phyloP scores from a whole-genome alignment of 441 rosid species.

The Manihot esculenta region DNA sequence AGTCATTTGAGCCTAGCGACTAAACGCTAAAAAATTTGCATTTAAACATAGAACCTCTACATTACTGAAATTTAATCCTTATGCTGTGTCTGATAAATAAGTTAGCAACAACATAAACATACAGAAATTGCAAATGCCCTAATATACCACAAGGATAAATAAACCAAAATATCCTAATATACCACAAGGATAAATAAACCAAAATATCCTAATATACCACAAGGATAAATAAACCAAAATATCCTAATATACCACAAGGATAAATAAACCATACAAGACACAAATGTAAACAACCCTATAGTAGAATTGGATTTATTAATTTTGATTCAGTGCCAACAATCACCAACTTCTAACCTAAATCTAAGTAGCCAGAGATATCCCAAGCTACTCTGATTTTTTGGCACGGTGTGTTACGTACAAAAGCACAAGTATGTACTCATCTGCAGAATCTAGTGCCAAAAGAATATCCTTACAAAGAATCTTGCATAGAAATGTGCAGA shows the following conservation, averaged over 20 bases:
- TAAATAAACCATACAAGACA: too few species aligned
- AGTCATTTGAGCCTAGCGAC: too few species aligned
- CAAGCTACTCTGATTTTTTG: not conserved
- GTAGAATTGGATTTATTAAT: not conserved
- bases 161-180: too few species aligned
- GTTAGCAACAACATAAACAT: not conserved
- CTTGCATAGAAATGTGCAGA: not conserved
- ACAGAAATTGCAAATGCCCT: not conserved
- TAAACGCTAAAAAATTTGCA: not conserved
- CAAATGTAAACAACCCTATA: not conserved
- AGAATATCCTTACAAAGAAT: not conserved
- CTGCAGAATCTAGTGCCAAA: conserved; percentile 1
- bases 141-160: too few species aligned
- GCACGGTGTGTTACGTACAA: not conserved
- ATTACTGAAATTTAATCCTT: not conserved
- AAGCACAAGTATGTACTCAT: not conserved
- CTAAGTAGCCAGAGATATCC: not conserved
- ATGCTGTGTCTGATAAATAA: not conserved
- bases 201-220: too few species aligned
- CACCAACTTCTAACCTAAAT: not conserved
- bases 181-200: too few species aligned
- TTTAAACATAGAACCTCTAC: not conserved
- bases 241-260: too few species aligned
- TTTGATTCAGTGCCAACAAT: not conserved
- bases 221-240: too few species aligned